Evolutionary conservation across 2,329 filamentous ascomycete genomes (phyloP).

Genomic region (Claviceps capensis): DNA sequence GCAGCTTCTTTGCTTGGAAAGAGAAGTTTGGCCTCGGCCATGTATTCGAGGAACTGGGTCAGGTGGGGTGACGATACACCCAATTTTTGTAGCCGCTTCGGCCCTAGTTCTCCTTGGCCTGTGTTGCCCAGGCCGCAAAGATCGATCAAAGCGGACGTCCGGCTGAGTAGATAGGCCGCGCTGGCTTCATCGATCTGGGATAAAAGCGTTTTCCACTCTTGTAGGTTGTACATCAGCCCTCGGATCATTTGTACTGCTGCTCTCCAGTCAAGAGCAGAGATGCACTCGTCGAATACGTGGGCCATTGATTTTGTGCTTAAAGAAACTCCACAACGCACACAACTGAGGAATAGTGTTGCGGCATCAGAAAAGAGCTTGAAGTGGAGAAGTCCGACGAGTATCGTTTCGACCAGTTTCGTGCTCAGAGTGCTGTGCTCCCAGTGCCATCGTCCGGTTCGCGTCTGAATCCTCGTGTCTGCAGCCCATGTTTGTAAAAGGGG

Average conservation of each 20-base stretch:
- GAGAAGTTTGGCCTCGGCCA: conserved; percentile 9
- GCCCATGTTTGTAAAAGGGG: conserved; percentile 18
- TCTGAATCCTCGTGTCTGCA: conserved; percentile 10
- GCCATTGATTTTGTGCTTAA: conserved; percentile 20
- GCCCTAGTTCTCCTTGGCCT: conserved; percentile 3
- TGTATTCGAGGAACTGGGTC: conserved; percentile 11
- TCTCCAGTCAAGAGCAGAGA: conserved; percentile 27
- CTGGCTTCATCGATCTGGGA: conserved; percentile 9
- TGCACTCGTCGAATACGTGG: conserved; percentile 27
- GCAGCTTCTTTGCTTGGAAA: not conserved
- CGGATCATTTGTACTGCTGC: conserved; percentile 18
- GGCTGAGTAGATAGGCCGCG: conserved; percentile 16
- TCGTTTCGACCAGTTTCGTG: conserved; percentile 26
- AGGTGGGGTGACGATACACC: conserved; percentile 13
- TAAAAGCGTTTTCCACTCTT: conserved; percentile 16
- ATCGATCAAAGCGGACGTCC: conserved; percentile 22
- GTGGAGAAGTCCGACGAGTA: conserved; percentile 34
- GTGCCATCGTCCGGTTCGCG: conserved; percentile 20
- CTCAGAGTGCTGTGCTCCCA: conserved; percentile 27
- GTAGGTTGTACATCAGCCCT: conserved; percentile 12
- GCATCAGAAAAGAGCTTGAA: conserved; percentile 32
- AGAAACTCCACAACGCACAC: conserved; percentile 21
- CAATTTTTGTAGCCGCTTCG: conserved; percentile 13
- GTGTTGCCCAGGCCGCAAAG: conserved; percentile 17
- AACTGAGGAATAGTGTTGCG: conserved; percentile 26